Percentiles rank a stretch among this genome's conserved stretches.
phyloP scores from a whole-genome alignment of 345 rosid genomes.

The Pseudoturritis turrita region DNA sequence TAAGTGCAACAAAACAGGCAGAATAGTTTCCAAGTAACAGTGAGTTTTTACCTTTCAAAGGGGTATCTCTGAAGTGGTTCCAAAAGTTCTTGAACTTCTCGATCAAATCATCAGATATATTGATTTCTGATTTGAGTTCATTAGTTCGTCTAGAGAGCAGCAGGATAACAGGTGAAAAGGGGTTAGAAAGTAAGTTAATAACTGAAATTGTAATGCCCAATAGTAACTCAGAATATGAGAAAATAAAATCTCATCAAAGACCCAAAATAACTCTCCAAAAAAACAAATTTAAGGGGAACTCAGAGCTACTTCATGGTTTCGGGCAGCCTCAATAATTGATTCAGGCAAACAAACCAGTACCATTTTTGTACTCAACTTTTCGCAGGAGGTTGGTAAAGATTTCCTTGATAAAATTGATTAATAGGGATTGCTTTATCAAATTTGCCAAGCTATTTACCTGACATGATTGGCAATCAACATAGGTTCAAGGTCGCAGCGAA shows the following conservation, averaged over 20 bases:
- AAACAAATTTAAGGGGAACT: background rate
- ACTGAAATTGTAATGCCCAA: background rate
- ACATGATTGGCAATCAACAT: slow-evolving; percentile 75
- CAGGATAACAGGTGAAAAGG: slow-evolving; percentile 2
- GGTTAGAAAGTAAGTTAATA: background rate
- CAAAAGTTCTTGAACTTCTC: slow-evolving; percentile 78
- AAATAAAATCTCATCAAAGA: background rate
- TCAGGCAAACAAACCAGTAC: background rate
- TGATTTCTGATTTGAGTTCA: slow-evolving; percentile 70
- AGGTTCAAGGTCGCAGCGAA: slow-evolving; percentile 93
- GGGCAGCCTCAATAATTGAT: background rate
- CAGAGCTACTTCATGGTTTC: background rate
- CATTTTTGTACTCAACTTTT: background rate
- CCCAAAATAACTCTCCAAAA: background rate
- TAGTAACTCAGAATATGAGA: background rate
- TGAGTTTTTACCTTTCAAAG: slow-evolving; percentile 59
- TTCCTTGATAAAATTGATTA: background rate
- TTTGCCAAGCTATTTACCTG: slow-evolving; percentile 44
- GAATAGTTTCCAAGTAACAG: background rate
- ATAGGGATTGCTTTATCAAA: background rate
- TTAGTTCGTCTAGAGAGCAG: slow-evolving; percentile 62
- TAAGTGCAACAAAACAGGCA: background rate
- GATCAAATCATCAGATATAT: slow-evolving; percentile 57
- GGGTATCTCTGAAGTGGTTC: slow-evolving; percentile 62
- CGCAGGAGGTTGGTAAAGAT: background rate